phyloP scores from a whole-genome alignment of 305 asterid genomes.

The Fraxinus baroniana region DNA sequence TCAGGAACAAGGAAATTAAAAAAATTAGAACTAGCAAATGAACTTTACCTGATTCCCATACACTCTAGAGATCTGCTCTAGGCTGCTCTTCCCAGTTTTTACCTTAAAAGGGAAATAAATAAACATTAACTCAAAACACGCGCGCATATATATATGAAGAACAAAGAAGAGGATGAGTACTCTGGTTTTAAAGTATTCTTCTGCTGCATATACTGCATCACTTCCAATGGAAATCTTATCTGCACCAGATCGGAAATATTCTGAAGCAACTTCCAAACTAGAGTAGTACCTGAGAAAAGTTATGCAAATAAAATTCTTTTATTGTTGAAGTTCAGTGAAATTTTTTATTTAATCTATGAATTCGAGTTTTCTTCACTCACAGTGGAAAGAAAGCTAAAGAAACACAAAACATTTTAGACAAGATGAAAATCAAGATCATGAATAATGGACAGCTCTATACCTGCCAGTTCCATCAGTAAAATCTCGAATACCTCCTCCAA shows the following conservation, averaged over 20 bases:
- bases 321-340: neutral
- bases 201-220: slow-evolving; percentile 98
- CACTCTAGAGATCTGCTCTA: slow-evolving; percentile 87
- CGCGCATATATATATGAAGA: neutral
- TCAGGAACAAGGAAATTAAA: neutral
- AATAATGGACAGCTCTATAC: slow-evolving; percentile 28
- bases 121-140: slow-evolving; percentile 14
- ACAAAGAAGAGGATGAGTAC: slow-evolving; percentile 34
- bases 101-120: slow-evolving; percentile 42
- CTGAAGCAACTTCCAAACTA: slow-evolving; percentile 96
- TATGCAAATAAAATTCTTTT: neutral
- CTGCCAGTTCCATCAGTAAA: slow-evolving; percentile 85
- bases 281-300: slow-evolving; percentile 67
- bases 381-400: neutral
- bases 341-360: neutral
- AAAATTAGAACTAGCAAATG: neutral
- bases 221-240: slow-evolving; percentile 96
- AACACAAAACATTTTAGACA: neutral
- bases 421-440: neutral
- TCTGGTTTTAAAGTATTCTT: slow-evolving; percentile 72
- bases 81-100: slow-evolving; percentile 83
- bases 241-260: slow-evolving; percentile 96
- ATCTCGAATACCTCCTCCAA: slow-evolving; percentile 95
- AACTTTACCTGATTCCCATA: slow-evolving; percentile 85
- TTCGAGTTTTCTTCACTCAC: neutral